Evolutionary conservation across 169 alveolate genomes (phyloP).

Genomic region (Eimeria necatrix): DNA sequence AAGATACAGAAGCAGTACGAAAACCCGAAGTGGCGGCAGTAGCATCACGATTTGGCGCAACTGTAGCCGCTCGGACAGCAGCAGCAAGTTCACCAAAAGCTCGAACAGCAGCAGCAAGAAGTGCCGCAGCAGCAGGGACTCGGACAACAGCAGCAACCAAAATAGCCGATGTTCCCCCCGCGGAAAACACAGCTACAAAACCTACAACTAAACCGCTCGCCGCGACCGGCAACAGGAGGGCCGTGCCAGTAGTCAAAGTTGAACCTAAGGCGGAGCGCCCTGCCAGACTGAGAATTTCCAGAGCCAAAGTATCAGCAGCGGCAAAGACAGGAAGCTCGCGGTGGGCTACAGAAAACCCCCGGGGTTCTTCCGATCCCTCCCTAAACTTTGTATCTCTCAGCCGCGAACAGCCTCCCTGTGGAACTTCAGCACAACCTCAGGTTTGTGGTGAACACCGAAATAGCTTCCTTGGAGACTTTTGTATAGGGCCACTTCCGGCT

Average conservation of each 20-base stretch:
- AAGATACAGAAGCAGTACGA: not conserved
- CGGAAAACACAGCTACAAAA: not conserved
- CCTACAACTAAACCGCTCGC: too few species aligned
- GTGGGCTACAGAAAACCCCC: not conserved
- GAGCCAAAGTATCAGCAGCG: constrained; percentile 31
- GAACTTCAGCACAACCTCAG: not conserved
- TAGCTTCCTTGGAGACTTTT: not conserved
- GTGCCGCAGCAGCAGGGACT: not conserved
- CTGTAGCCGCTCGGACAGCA: constrained; percentile 40
- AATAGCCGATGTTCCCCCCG: not conserved
- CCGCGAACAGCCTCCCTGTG: not conserved
- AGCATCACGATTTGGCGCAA: not conserved
- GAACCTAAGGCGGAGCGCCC: constrained; percentile 3
- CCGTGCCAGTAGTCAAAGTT: not conserved
- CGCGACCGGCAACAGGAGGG: not conserved
- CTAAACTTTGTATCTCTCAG: not conserved
- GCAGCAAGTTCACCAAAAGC: constrained; percentile 11
- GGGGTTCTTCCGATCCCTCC: not conserved
- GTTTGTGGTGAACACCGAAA: not conserved
- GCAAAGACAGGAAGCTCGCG: not conserved
- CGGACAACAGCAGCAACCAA: not conserved
- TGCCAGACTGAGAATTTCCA: not conserved
- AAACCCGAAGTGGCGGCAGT: not conserved
- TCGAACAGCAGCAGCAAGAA: constrained; percentile 39
- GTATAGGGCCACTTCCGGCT: not conserved